A percentile compares a stretch with the other conserved stretches of the same genome.
Conservation (phyloP, 495 filamentous ascomycete genomes). For the Xylaria cubensis region DNA sequence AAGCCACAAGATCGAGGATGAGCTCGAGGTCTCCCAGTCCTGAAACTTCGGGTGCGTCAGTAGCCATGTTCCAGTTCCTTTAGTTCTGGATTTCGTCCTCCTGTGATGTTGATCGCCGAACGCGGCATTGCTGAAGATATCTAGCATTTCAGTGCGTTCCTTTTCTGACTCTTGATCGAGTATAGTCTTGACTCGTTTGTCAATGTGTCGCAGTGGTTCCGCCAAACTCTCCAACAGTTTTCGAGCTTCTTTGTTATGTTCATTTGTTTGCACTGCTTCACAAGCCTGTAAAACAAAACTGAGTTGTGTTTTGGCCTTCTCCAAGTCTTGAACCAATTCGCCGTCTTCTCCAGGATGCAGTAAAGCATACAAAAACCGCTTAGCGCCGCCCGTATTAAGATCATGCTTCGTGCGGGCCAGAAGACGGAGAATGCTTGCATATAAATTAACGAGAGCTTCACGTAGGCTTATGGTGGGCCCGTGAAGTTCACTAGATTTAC, state of each 20-base stretch:
- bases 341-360: background rate
- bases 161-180: too few species aligned
- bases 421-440: background rate
- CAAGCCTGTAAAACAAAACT: background rate
- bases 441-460: background rate
- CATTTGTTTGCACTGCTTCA: background rate
- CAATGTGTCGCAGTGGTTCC: constrained; percentile 21
- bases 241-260: too few species aligned
- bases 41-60: constrained; percentile 18
- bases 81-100: background rate
- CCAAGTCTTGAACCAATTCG: background rate
- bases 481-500: background rate
- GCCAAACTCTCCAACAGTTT: constrained; percentile 1
- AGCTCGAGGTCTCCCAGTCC: constrained; percentile 30
- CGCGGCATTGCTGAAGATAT: too few species aligned
- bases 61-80: constrained; percentile 30
- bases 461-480: background rate
- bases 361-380: background rate
- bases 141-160: too few species aligned
- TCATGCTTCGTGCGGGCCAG: background rate
- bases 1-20: constrained; percentile 28
- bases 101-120: background rate
- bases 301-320: background rate
- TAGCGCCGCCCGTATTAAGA: background rate
- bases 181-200: constrained; percentile 18